These are phyloP conservation scores for Escallonia rubra DNA, from an alignment of 129 eudicot species.

Conservation along the genomic window DNA sequence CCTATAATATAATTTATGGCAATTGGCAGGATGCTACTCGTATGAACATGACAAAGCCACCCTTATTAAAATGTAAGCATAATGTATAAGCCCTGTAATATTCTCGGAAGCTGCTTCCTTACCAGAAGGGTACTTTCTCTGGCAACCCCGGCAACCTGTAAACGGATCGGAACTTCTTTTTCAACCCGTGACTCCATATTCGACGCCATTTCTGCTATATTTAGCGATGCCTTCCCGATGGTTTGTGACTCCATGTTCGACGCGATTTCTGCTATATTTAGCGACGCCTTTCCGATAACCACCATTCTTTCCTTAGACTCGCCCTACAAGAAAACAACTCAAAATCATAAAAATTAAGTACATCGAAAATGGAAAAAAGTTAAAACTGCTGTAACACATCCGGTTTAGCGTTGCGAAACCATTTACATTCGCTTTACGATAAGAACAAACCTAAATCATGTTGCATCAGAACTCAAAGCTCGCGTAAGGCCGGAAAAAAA, in stretches of 20 bases:
- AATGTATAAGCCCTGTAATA: background rate
- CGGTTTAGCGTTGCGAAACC: background rate
- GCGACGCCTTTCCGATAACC: slow-evolving; percentile 42
- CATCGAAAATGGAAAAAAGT: background rate
- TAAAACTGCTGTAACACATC: background rate
- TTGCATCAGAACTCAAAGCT: background rate
- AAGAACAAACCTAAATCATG: no score
- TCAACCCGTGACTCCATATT: slow-evolving; percentile 26
- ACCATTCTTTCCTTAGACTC: slow-evolving; percentile 38
- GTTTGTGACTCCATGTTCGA: slow-evolving; percentile 23
- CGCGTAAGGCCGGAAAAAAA: background rate
- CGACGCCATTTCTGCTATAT: slow-evolving; percentile 48
- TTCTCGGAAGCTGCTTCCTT: slow-evolving; percentile 1
- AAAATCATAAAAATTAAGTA: background rate
- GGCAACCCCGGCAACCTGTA: slow-evolving; percentile 37
- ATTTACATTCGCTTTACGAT: background rate
- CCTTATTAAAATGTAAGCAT: background rate
- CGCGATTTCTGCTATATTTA: slow-evolving; percentile 50
- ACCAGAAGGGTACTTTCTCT: slow-evolving; percentile 48
- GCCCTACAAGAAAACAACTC: slow-evolving; percentile 27
- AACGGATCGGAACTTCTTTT: slow-evolving; percentile 36
- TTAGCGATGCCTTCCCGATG: slow-evolving; percentile 43
- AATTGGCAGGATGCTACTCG: no score
- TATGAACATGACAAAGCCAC: background rate
- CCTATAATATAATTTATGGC: no score